Evolutionary conservation across 2,329 filamentous ascomycete species (phyloP).

Genomic region (Cladobotryum mycophilum): DNA sequence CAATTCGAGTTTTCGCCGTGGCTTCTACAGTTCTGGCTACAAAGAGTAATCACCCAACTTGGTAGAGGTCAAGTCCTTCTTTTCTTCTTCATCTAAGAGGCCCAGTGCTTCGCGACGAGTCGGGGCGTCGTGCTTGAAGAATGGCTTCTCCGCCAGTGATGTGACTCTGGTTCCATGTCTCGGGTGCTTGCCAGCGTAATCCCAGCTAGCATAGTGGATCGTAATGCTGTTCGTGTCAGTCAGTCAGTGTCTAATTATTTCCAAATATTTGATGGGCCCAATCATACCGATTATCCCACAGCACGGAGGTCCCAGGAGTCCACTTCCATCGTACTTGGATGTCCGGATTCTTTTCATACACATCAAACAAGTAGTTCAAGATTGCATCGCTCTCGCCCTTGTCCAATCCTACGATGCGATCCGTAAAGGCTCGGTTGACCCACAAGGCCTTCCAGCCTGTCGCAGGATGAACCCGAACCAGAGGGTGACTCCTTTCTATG

Average conservation of each 20-base stretch:
- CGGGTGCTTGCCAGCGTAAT: conserved; percentile 61
- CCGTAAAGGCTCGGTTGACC: conserved; percentile 66
- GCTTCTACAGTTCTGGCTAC: not conserved
- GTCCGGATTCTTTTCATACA: conserved; percentile 63
- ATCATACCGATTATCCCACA: conserved; percentile 63
- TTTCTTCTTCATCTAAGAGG: conserved; percentile 51
- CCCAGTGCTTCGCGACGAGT: conserved; percentile 62
- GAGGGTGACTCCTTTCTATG: conserved; percentile 61
- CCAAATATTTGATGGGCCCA: not conserved
- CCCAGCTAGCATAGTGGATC: conserved; percentile 69
- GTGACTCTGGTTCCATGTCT: conserved; percentile 69
- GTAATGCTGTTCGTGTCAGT: conserved; percentile 45
- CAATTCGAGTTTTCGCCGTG: too few relatives aligned
- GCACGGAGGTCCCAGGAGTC: conserved; percentile 58
- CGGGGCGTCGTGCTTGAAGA: conserved; percentile 57
- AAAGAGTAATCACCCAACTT: not conserved
- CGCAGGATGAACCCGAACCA: conserved; percentile 65
- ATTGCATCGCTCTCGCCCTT: conserved; percentile 63
- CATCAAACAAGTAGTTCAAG: conserved; percentile 59
- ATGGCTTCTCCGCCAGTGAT: conserved; percentile 63
- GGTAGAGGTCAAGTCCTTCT: conserved; percentile 19
- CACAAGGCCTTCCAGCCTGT: conserved; percentile 70
- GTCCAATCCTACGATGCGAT: conserved; percentile 62
- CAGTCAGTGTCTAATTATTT: too few relatives aligned
- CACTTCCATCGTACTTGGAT: conserved; percentile 68